These are phyloP conservation scores for Sporothrix globosa DNA, from an alignment of 2,329 filamentous ascomycete species.

Conservation along the genomic window DNA sequence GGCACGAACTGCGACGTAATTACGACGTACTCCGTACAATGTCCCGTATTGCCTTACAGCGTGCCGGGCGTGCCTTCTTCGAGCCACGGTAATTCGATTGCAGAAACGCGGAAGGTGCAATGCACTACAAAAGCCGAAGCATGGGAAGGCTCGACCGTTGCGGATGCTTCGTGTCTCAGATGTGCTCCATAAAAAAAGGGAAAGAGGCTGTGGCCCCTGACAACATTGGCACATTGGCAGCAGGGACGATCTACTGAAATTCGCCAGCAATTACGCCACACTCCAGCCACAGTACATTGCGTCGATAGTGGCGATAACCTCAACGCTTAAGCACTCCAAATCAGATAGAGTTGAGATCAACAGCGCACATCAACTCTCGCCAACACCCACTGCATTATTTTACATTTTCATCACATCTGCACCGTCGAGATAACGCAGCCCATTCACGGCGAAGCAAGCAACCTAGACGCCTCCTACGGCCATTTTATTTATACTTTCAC, in stretches of 20 bases:
- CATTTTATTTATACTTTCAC: not conserved
- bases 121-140: not conserved
- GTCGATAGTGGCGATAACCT: not conserved
- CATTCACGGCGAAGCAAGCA: not conserved
- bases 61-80: not conserved
- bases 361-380: no score
- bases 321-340: not conserved
- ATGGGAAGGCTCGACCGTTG: slow-evolving; percentile 5
- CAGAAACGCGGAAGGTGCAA: not conserved
- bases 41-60: not conserved
- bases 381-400: not conserved
- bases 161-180: slow-evolving; percentile 28
- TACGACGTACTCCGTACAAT: not conserved
- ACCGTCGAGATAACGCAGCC: not conserved
- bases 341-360: not conserved
- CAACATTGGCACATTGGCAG: slow-evolving; percentile 10
- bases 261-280: slow-evolving; percentile 13
- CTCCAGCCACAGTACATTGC: slow-evolving; percentile 27
- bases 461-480: not conserved
- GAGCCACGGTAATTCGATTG: not conserved
- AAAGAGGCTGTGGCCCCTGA: slow-evolving; percentile 26
- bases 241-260: no score
- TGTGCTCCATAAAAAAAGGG: slow-evolving; percentile 15
- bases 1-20: not conserved
- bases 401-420: not conserved